Evolutionary conservation across 371 early-diverging fungal genomes (phyloP).

Genomic region (Lichtheimia ramosa): DNA sequence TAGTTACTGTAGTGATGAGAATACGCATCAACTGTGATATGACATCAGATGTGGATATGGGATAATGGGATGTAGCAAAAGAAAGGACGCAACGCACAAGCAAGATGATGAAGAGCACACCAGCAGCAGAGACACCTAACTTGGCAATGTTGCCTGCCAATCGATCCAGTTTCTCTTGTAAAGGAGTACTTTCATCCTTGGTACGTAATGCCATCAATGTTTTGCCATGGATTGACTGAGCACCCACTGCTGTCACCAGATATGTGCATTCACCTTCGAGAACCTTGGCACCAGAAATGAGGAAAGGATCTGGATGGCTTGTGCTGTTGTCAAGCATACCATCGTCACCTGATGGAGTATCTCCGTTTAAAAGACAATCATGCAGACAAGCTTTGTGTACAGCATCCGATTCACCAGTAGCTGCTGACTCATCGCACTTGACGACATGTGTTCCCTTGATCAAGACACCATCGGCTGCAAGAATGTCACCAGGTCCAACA

Average conservation of each 20-base stretch:
- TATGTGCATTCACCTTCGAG: slow-evolving; percentile 76
- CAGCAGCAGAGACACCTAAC: slow-evolving; percentile 64
- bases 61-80: slow-evolving; percentile 15
- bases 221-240: slow-evolving; percentile 72
- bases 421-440: slow-evolving; percentile 86
- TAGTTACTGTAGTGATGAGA: slow-evolving; percentile 68
- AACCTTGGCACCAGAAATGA: slow-evolving; percentile 75
- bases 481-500: slow-evolving; percentile 91
- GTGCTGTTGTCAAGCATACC: slow-evolving; percentile 7
- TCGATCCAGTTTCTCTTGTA: slow-evolving; percentile 67
- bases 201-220: slow-evolving; percentile 72
- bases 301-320: slow-evolving; percentile 56
- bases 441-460: slow-evolving; percentile 76
- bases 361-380: slow-evolving; percentile 21
- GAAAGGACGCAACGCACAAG: slow-evolving; percentile 59
- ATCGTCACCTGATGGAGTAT: not conserved
- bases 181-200: slow-evolving; percentile 63
- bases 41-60: slow-evolving; percentile 27
- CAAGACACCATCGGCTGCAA: slow-evolving; percentile 88
- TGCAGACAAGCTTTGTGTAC: slow-evolving; percentile 51
- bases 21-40: slow-evolving; percentile 56
- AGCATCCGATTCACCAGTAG: slow-evolving; percentile 90
- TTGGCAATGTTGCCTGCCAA: slow-evolving; percentile 75
- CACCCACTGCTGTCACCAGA: slow-evolving; percentile 69
- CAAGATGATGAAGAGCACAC: slow-evolving; percentile 63